Evolutionary conservation across 2,329 filamentous ascomycete genomes (phyloP).

Genomic region (Penicillium sclerotigenum): DNA sequence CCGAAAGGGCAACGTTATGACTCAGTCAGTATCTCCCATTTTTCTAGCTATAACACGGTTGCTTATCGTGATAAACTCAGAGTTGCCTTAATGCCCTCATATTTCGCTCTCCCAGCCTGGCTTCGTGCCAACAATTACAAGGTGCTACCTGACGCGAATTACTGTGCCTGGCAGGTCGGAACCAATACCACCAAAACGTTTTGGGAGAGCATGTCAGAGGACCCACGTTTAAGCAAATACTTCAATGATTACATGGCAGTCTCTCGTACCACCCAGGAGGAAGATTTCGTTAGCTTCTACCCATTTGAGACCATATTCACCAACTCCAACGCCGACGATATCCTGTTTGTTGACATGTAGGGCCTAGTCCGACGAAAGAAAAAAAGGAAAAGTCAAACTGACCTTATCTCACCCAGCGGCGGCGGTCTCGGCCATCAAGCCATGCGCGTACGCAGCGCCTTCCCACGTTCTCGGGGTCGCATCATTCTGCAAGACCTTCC

Average conservation of each 20-base stretch:
- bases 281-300: background rate
- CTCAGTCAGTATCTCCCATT: background rate
- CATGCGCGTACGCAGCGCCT: background rate
- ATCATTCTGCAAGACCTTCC: background rate
- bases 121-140: background rate
- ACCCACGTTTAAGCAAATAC: background rate
- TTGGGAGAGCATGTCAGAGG: background rate
- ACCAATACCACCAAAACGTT: background rate
- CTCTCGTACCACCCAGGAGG: background rate
- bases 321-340: background rate
- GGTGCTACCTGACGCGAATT: background rate
- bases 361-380: too few relatives aligned
- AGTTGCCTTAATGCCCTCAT: background rate
- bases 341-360: background rate
- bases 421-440: background rate
- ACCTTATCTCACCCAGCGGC: background rate
- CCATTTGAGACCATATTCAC: background rate
- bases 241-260: background rate
- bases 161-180: background rate
- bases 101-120: background rate
- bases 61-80: background rate
- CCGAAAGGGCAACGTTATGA: background rate
- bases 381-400: background rate
- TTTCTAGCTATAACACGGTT: background rate
- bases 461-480: background rate